Base-by-base conservation (phyloP, 1,284 basidiomycete genomes). In the Rhizoctonia solani region DNA sequence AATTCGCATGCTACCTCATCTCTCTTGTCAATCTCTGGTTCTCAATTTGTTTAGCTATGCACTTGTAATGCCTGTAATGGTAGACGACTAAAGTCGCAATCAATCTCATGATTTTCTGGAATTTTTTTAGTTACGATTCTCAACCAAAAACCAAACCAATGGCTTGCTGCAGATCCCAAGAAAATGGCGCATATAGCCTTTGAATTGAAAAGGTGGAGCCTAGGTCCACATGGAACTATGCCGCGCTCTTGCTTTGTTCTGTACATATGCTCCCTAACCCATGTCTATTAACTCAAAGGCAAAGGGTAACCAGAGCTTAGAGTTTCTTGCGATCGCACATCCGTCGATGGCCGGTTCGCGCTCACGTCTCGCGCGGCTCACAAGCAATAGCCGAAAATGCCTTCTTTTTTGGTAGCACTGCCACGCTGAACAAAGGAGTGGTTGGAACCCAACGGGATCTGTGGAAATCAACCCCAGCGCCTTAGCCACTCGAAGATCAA, bases 31-130 rank as follows among this genome's bases (percentile, higher is more conserved):
- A 21, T 46, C 44, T 34, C 27, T 34, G 56, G 42, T 47, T 39
- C 27, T 21, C 34, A 56, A 9, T 32, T 47, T 29, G 16, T 58
- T 50, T 30, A 32, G 56, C 39, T 61, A 61, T 39, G 32, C n/a
- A 30, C 56, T 11, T 61, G n/a, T n/a, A n/a, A n/a, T n/a, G n/a
- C n/a, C n/a, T n/a, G 56, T 61, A 61, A 30, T 61, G 56, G 56
- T 61, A 61, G 56, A 61, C 30, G 42, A 49, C 32, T 50, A 9
- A 37, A 41, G 42, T 21, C 14, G 13, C 47, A 16, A 42, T 39
- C 27, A 14, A 46, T 44, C 14, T 21, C 41, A 9, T 19, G 21
- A 2, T 44, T n/a, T 46, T 58, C 55, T 23, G 32, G 42, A n/a
- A 25, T 25, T 37, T 4, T 6, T 9, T 27, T 4, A 27, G 37